Percentiles rank a stretch among this genome's conserved stretches.
Evolutionary conservation across 441 rosid species (phyloP).

Genomic region (Corymbia calophylla): DNA sequence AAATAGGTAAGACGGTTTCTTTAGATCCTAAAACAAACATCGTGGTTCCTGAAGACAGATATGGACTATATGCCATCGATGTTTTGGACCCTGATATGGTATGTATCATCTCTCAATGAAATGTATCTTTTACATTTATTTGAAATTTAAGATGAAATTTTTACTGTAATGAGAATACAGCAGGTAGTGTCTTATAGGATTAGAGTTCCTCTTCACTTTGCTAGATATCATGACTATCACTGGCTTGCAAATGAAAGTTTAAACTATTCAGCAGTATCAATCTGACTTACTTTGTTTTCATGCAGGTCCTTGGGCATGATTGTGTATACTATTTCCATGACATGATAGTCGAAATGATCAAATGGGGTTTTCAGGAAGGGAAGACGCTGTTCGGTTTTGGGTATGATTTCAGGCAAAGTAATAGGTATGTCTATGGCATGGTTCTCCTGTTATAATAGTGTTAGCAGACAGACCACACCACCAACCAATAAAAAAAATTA

Average conservation of each 20-base stretch:
- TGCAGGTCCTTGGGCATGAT: constrained; percentile 81
- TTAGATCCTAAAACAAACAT: constrained; percentile 56
- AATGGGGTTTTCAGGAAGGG: constrained; percentile 95
- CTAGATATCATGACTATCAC: not conserved
- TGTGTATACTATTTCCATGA: constrained; percentile 84
- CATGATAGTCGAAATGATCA: constrained; percentile 88
- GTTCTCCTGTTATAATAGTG: not conserved
- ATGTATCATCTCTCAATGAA: not conserved
- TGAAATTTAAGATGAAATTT: not conserved
- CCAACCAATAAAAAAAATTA: not conserved
- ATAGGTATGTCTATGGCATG: constrained; percentile 36
- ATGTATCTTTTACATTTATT: not conserved
- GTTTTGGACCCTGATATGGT: constrained; percentile 95
- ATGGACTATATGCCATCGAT: constrained; percentile 85
- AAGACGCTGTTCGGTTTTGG: constrained; percentile 95
- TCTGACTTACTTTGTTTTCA: not conserved
- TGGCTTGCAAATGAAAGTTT: not conserved
- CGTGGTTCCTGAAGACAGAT: constrained; percentile 84
- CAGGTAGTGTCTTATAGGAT: not conserved
- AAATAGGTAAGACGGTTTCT: constrained; percentile 65
- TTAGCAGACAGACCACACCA: not conserved
- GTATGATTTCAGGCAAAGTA: constrained; percentile 96
- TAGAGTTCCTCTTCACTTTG: not conserved
- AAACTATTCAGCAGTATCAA: not conserved
- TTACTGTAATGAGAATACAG: not conserved